phyloP scores from a whole-genome alignment of 1,284 basidiomycete species.

The Schizophyllum commune region DNA sequence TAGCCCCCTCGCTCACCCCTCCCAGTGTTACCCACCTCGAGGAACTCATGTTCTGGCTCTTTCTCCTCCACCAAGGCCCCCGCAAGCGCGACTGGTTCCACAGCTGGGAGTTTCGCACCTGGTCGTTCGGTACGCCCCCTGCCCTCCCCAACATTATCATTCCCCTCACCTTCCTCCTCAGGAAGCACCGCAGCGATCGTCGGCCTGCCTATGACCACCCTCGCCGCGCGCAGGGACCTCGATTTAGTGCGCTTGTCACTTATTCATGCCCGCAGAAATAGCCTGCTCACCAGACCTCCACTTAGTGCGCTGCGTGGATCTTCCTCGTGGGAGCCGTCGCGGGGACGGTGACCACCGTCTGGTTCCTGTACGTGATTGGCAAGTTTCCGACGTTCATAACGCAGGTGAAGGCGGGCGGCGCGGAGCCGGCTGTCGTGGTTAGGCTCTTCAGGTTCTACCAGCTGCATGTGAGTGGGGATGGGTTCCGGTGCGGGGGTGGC shows the following conservation, averaged over 20 bases:
- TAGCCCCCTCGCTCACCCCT: not conserved
- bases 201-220: slow-evolving; percentile 60
- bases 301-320: slow-evolving; percentile 58
- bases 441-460: slow-evolving; percentile 64
- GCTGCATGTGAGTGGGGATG: slow-evolving; percentile 50
- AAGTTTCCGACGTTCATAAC: slow-evolving; percentile 62
- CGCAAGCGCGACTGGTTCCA: slow-evolving; percentile 63
- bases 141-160: not conserved
- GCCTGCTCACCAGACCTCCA: not conserved
- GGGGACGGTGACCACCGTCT: slow-evolving; percentile 54
- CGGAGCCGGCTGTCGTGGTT: slow-evolving; percentile 60
- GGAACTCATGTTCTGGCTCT: slow-evolving; percentile 75
- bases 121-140: slow-evolving; percentile 45
- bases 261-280: not conserved
- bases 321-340: slow-evolving; percentile 59
- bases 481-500: not conserved
- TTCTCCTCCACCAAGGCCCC: slow-evolving; percentile 64
- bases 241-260: slow-evolving; percentile 36
- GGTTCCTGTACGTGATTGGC: slow-evolving; percentile 58
- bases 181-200: slow-evolving; percentile 54
- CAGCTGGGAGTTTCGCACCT: slow-evolving; percentile 53
- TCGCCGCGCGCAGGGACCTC: slow-evolving; percentile 47
- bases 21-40: slow-evolving; percentile 72
- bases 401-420: slow-evolving; percentile 60
- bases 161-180: slow-evolving; percentile 18